A percentile compares a stretch with the other conserved stretches of the same genome.
phyloP scores from a whole-genome alignment of 768 basidiomycete genomes.

The Lepiota subincarnata region DNA sequence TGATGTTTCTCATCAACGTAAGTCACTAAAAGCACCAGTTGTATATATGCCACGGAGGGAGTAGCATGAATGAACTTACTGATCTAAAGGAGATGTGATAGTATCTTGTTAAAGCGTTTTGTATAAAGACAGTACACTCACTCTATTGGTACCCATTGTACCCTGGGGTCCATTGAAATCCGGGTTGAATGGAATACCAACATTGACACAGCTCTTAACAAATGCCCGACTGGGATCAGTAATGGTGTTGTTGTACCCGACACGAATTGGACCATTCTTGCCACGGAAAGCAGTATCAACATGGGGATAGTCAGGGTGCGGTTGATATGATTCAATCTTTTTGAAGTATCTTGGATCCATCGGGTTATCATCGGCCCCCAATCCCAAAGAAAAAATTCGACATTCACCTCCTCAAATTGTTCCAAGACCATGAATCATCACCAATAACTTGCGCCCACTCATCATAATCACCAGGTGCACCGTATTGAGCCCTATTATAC shows the following conservation, averaged over 20 bases:
- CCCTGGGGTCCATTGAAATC: slow-evolving; percentile 62
- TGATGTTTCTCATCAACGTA: slow-evolving; percentile 50
- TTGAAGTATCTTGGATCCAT: slow-evolving; percentile 49
- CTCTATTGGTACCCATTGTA: slow-evolving; percentile 58
- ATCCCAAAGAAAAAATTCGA: slow-evolving; percentile 9
- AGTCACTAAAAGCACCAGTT: slow-evolving; percentile 47
- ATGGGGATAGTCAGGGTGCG: slow-evolving; percentile 44
- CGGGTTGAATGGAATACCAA: slow-evolving; percentile 54
- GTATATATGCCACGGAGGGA: neutral
- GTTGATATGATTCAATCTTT: slow-evolving; percentile 61
- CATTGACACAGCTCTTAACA: slow-evolving; percentile 46
- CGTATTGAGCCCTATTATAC: slow-evolving; percentile 55
- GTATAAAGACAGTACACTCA: slow-evolving; percentile 22
- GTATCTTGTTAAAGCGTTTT: neutral
- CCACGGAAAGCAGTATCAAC: slow-evolving; percentile 51
- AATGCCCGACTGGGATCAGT: slow-evolving; percentile 47
- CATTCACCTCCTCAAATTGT: slow-evolving; percentile 44
- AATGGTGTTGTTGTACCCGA: slow-evolving; percentile 52
- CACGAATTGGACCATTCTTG: slow-evolving; percentile 48
- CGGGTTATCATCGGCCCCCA: neutral
- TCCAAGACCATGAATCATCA: slow-evolving; percentile 61
- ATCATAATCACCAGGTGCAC: slow-evolving; percentile 68
- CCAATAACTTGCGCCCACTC: slow-evolving; percentile 55
- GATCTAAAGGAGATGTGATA: slow-evolving; percentile 25
- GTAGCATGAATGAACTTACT: slow-evolving; percentile 28